Base-by-base conservation (phyloP, 208 protist genomes). In the Trypanosoma avium region DNA sequence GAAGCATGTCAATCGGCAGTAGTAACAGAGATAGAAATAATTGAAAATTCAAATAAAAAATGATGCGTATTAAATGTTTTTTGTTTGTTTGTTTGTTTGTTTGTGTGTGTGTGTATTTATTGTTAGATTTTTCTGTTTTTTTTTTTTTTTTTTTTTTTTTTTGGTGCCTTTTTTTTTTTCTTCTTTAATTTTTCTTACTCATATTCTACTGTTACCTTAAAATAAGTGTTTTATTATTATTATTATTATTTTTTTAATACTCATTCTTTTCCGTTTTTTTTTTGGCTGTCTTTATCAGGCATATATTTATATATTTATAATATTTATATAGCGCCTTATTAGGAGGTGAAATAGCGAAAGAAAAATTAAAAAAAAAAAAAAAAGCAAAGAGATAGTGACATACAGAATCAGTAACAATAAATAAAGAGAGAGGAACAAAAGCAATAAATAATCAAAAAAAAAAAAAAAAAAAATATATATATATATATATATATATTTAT, bases 1-100 rank as follows among this genome's bases (percentile, higher is more conserved):
- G 57, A 64, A 3, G 46, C 72, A 13, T 91, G 84, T 55, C 38
- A 62, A 35, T 40, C 40, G 15, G 17, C 33, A 33, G 22, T 2
- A 50, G 21, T 3, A 15, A 35, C n/a, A 67, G 33, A 40, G 54
- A 3, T 52, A 54, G 22, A 47, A 49, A n/a, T n/a, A n/a, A n/a
- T n/a, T n/a, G n/a, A n/a, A n/a, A n/a, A n/a, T n/a, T n/a, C n/a
- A n/a, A n/a, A n/a, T n/a, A n/a, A n/a, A n/a, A n/a, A n/a, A n/a
- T n/a, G n/a, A n/a, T n/a, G n/a, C n/a, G n/a, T n/a, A n/a, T n/a
- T n/a, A n/a, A n/a, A n/a, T n/a, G n/a, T n/a, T n/a, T n/a, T n/a
- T n/a, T n/a, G n/a, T n/a, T n/a, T n/a, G n/a, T n/a, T n/a, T n/a
- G n/a, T n/a, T n/a, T n/a, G n/a, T n/a, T n/a, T n/a, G n/a, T n/a